These are phyloP conservation scores for Arabis alpina DNA, from an alignment of 345 rosid genomes.

Conservation along the genomic window DNA sequence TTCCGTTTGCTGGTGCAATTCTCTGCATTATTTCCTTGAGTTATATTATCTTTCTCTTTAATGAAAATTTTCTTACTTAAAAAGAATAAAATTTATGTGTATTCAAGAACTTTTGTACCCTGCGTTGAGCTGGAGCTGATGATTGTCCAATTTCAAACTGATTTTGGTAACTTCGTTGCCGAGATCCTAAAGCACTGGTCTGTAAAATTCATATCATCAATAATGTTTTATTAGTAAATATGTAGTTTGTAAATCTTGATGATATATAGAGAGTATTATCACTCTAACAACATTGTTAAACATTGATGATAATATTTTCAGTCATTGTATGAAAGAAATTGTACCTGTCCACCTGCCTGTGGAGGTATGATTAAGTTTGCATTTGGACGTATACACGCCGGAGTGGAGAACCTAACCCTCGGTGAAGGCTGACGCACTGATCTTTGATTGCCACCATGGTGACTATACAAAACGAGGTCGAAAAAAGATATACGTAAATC, in stretches of 20 bases:
- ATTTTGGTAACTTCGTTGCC: not conserved
- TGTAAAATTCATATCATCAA: not conserved
- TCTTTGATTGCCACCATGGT: not conserved
- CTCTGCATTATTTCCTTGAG: slow-evolving; percentile 4
- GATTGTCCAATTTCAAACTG: slow-evolving; percentile 1
- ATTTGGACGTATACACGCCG: not conserved
- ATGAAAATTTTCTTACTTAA: not conserved
- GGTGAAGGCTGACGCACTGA: slow-evolving; percentile 5
- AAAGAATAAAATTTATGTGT: not conserved
- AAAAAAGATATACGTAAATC: not conserved
- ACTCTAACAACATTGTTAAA: not conserved
- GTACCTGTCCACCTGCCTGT: not conserved
- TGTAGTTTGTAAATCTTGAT: not conserved
- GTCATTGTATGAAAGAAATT: not conserved
- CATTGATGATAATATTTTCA: too few species aligned
- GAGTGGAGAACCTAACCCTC: not conserved
- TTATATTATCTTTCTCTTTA: not conserved
- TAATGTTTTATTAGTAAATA: not conserved
- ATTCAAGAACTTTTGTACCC: slow-evolving; percentile 4
- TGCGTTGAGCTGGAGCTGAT: slow-evolving; percentile 22
- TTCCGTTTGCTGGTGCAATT: not conserved
- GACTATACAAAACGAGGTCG: not conserved
- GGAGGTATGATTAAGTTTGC: not conserved
- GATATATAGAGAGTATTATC: not conserved
- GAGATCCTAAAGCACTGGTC: not conserved